Conservation (phyloP, 2,329 filamentous ascomycete species). For the Colletotrichum siamense region DNA sequence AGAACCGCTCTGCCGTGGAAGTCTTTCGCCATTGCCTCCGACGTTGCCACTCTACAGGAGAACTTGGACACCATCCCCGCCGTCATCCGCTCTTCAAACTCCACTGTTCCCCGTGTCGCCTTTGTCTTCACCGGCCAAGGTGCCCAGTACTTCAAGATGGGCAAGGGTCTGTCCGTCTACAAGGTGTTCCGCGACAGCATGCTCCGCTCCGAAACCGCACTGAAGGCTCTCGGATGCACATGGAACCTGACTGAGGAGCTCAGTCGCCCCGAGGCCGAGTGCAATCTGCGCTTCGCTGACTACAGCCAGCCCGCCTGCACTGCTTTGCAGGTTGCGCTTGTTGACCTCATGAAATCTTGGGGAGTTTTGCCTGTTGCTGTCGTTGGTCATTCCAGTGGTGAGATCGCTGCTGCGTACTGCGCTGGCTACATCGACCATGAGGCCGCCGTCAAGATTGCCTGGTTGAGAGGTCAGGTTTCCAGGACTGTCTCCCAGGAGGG, state of each 20-base stretch:
- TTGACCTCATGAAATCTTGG: conserved; percentile 37
- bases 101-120: conserved; percentile 35
- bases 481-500: conserved; percentile 28
- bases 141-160: conserved; percentile 48
- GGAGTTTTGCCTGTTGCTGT: conserved; percentile 32
- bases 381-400: conserved; percentile 43
- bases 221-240: conserved; percentile 26
- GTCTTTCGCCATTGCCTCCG: conserved; percentile 39
- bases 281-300: conserved; percentile 29
- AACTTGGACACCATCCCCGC: conserved; percentile 27
- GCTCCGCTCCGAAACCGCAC: background rate
- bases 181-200: conserved; percentile 45
- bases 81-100: conserved; percentile 28
- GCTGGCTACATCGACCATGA: conserved; percentile 45
- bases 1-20: conserved; percentile 51
- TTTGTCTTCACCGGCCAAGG: conserved; percentile 52
- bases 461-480: conserved; percentile 14
- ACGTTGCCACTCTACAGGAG: conserved; percentile 30
- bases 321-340: conserved; percentile 46
- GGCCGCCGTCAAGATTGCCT: conserved; percentile 38
- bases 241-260: conserved; percentile 28
- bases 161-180: conserved; percentile 43
- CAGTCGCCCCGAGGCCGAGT: conserved; percentile 25
- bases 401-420: conserved; percentile 46
- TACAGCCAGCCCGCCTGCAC: conserved; percentile 46